Percentiles rank a stretch among this genome's conserved stretches.
phyloP scores from a whole-genome alignment of 306 rosid genomes.

The Cucurbita argyrosperma region DNA sequence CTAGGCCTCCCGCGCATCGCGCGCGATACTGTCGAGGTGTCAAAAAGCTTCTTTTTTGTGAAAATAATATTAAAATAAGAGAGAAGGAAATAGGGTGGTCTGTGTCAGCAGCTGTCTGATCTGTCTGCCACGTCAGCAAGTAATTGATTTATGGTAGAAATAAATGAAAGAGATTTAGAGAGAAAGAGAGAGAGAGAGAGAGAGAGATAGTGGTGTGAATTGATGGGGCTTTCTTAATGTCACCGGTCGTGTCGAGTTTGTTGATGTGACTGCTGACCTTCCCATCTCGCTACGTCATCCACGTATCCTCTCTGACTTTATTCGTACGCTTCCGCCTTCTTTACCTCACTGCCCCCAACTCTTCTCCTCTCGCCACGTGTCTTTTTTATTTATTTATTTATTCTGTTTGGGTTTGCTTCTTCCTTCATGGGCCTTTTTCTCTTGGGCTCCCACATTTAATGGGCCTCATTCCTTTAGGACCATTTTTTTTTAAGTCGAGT shows the following conservation, averaged over 20 bases:
- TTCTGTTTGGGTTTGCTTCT: too few relatives aligned
- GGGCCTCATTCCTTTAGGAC: background rate
- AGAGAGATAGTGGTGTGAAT: background rate
- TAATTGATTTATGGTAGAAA: constrained; percentile 7
- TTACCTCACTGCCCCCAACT: background rate
- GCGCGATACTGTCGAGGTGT: constrained; percentile 44
- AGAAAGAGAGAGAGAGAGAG: too few relatives aligned
- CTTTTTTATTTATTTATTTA: too few relatives aligned
- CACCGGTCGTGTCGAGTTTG: constrained; percentile 11
- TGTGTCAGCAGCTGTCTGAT: constrained; percentile 27
- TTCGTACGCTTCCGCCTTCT: background rate
- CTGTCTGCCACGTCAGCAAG: constrained; percentile 18
- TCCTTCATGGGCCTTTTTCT: background rate
- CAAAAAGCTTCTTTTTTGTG: background rate
- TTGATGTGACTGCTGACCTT: constrained; percentile 21
- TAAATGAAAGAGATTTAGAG: background rate
- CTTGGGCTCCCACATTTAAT: background rate
- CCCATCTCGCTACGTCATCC: constrained; percentile 19
- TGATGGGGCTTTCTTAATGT: constrained; percentile 16
- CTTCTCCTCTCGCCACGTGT: background rate
- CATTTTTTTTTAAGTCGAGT: too few relatives aligned
- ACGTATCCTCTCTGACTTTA: constrained; percentile 8
- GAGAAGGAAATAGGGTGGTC: background rate
- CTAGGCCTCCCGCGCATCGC: constrained; percentile 56
- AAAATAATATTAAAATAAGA: background rate